Base-by-base conservation (phyloP, 352 stramenopile species). In the Phytophthora idaei region DNA sequence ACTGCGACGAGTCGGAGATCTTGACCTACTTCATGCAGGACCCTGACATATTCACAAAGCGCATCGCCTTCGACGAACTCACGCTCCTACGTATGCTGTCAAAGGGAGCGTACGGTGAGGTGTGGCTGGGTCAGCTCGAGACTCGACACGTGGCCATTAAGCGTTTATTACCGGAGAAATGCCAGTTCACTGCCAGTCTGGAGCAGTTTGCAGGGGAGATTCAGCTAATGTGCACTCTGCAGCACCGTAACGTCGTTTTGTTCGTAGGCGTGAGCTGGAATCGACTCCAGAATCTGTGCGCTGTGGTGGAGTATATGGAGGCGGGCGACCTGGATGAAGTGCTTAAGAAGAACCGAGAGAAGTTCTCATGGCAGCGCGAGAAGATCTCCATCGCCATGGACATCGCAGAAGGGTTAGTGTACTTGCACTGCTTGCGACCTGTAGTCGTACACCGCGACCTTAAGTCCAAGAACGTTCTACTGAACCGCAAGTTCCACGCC, bases 381-480 rank as follows among this genome's bases (percentile, higher is more conserved):
- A 90, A 93, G 71, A 87, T 95, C 21, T 77, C 69, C 25, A 92
- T 97, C 48, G 83, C 89, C 17, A 93, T 95, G 69, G 86, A 93
- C 56, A 63, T 95, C 7, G 85, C 90, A 0, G 83, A 93, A 49
- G 89, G 87, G 0, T 74, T 97, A 47, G 82, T 92, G 28, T 97
- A 97, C 57, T 64, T 97, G 47, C 90, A 97, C 65, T 82, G 77
- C 37, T 58, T 87, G 57, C 77, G 80, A 2, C 85, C 89, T 2
- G 76, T 85, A 14, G 69, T 97, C 34, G 76, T 97, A 3, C 90
- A 97, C 59, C 84, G 89, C 32, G 89, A 97, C 31, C 74, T 97
- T 64, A 96, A 97, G 71, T 90, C 81, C 41, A 90, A 92, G 64
- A 96, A 96, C 44, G 80, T 96, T 42, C 75, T 96, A 41, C 72